Evolutionary conservation across 2,329 filamentous ascomycete genomes (phyloP), one percentile per base, ranked within the genome.

Genomic region (Myriangium duriaei): DNA sequence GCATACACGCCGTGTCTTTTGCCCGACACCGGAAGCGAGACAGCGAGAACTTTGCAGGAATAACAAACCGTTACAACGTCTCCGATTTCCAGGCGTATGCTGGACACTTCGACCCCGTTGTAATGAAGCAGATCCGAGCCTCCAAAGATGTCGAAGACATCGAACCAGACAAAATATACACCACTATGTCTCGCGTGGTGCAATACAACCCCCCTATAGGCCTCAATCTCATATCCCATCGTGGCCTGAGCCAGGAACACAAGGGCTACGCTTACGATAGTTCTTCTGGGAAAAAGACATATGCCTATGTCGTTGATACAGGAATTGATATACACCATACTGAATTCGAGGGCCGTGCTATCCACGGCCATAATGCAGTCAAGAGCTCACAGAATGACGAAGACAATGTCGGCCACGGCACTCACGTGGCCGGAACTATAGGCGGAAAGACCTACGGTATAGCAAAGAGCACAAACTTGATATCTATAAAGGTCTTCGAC

Each of bases 391-490:
- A 55, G 49, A 34, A 39, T 11, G 50, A 57, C 40, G 55, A 51
- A 14, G 61, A 64, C 41, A 62, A 69, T 46, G 72, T 76, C 49
- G 75, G 75, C 9, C 76, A 79, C 55, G 76, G 76, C 28, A 74
- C 65, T 39, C 76, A 79, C 59, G 72, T 76, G 15, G 67, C 73
- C 7, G 76, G 73, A 14, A 79, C 73, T 11, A 70, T 77, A 30
- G 76, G 63, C 14, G 72, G 73, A 19, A 62, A 59, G 38, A 76
- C 69, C 2, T 78, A 72, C 41, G 76, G 76, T 45, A 72, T 79
- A 4, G 71, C 74, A 48, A 76, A 76, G 60, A 67, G 67, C 37
- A 66, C 65, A 40, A 57, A 60, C 39, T 56, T 76, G 31, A 55
- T 75, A 36, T 71, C 65, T 28, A 72, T 79, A 57, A 79, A 78